These are phyloP conservation scores for Arctostaphylos glauca DNA, from an alignment of 148 eudicot species.

Conservation along the genomic window DNA sequence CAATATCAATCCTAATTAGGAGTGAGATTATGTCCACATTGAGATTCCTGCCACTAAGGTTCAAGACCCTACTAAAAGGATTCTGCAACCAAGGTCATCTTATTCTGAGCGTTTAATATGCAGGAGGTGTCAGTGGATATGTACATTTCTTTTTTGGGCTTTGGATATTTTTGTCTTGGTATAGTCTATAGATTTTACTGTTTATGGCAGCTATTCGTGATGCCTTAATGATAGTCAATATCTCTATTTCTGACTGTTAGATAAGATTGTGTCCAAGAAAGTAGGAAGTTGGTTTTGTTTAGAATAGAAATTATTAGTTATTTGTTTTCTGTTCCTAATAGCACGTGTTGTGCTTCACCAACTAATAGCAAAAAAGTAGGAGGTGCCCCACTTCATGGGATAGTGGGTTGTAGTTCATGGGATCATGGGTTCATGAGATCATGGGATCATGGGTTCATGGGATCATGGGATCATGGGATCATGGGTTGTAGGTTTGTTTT, in stretches of 20 bases:
- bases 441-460: too few species aligned
- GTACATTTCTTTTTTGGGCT: not conserved
- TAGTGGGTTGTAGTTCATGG: too few species aligned
- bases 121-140: not conserved
- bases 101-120: not conserved
- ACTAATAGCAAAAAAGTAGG: too few species aligned
- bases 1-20: not conserved
- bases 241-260: not conserved
- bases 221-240: conserved; percentile 6
- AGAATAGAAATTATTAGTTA: too few species aligned
- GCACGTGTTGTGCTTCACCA: too few species aligned
- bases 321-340: too few species aligned
- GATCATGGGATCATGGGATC: too few species aligned
- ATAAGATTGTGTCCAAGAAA: too few species aligned
- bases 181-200: not conserved
- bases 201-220: not conserved
- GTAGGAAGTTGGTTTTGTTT: too few species aligned
- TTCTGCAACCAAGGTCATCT: not conserved
- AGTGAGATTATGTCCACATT: not conserved
- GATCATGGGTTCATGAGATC: too few species aligned
- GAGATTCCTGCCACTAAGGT: not conserved
- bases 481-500: too few species aligned
- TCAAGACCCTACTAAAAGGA: not conserved
- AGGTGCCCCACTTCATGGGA: too few species aligned
- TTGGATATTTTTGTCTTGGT: not conserved